These are phyloP conservation scores for Craterostigma plantagineum DNA, from an alignment of 257 asterid genomes.

Conservation along the genomic window DNA sequence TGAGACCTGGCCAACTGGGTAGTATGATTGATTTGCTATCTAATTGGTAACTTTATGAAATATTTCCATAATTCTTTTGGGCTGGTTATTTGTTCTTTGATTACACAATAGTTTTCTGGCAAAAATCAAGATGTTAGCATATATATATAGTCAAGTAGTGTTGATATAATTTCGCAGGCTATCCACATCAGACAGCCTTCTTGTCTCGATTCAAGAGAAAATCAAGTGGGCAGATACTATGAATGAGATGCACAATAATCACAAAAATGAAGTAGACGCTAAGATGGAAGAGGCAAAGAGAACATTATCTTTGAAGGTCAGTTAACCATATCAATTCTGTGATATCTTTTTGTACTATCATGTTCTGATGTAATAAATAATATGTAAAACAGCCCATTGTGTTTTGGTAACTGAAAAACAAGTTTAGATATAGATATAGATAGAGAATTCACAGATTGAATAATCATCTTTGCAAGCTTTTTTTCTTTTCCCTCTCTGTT, in stretches of 20 bases:
- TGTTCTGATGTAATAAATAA: no score
- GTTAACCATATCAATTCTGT: constrained; percentile 10
- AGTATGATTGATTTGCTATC: constrained; percentile 56
- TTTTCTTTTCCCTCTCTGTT: no score
- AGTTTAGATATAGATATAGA: no score
- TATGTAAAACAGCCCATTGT: no score
- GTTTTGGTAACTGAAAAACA: no score
- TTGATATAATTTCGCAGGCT: constrained; percentile 30
- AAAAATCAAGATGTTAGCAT: no score
- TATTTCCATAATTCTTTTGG: no score
- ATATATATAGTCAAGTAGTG: constrained; percentile 2
- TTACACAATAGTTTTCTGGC: no score
- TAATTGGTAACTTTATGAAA: constrained; percentile 32
- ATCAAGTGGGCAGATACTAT: constrained; percentile 91
- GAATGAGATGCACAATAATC: constrained; percentile 68
- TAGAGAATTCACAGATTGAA: no score
- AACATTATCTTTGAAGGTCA: constrained; percentile 63
- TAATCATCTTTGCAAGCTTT: no score
- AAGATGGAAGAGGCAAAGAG: constrained; percentile 66
- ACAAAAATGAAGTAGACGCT: constrained; percentile 69
- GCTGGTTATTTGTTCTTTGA: no score
- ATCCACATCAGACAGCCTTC: constrained; percentile 75
- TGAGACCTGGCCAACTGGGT: constrained; percentile 78
- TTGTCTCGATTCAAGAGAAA: constrained; percentile 83
- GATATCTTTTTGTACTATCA: no score